A percentile compares a stretch with the other conserved stretches of the same genome.
Evolutionary conservation across 1,139 yeast species (phyloP).

Genomic region (Magnusiomyces clavatus): DNA sequence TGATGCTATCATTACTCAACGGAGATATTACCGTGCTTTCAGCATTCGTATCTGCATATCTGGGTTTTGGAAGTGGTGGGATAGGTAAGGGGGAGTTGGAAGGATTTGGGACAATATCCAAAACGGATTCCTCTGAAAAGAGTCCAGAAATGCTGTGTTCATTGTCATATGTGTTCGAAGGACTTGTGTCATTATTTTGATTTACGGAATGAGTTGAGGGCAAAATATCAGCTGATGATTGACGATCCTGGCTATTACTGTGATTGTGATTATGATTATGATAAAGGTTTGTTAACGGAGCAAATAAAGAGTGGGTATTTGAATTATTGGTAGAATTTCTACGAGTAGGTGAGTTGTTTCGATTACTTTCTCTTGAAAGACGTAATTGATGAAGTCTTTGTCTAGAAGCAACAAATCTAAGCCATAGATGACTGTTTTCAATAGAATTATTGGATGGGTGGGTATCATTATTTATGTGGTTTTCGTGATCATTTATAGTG

Average conservation of each 20-base stretch:
- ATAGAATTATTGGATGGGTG: slow-evolving; percentile 15
- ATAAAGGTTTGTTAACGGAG: background rate
- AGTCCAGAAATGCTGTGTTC: too few species aligned
- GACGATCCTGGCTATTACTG: background rate
- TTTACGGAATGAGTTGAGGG: slow-evolving; percentile 3
- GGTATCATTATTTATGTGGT: slow-evolving; percentile 5
- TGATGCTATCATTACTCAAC: background rate
- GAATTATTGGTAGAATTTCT: too few species aligned
- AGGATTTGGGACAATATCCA: background rate
- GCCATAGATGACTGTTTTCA: slow-evolving; percentile 23
- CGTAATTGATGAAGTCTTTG: slow-evolving; percentile 13
- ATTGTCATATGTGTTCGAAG: too few species aligned
- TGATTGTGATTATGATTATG: background rate
- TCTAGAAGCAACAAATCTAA: slow-evolving; percentile 22
- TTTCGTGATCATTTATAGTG: background rate
- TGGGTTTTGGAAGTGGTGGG: slow-evolving; percentile 1
- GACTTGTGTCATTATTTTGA: slow-evolving; percentile 2
- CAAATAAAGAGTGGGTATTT: background rate
- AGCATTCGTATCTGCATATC: background rate
- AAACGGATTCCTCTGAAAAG: too few species aligned
- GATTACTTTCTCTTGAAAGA: background rate
- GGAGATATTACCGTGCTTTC: background rate
- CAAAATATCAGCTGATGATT: background rate
- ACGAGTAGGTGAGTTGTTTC: too few species aligned
- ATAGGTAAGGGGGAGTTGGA: background rate